Conservation (phyloP, 2,329 filamentous ascomycete species). For the Plectosphaerella plurivora region DNA sequence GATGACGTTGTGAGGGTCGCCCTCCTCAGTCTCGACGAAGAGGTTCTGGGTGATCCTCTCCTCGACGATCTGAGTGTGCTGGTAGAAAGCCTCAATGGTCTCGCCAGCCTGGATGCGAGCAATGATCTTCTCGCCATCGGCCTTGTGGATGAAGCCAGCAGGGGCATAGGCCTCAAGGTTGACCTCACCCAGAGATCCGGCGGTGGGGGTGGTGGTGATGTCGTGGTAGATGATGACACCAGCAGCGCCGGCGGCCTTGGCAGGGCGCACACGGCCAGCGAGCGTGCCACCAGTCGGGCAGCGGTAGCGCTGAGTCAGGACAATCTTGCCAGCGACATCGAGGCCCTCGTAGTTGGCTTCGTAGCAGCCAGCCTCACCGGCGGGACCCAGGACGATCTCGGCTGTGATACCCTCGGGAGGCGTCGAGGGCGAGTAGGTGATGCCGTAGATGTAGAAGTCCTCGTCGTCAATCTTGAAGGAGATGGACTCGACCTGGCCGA, state of each 20-base stretch:
- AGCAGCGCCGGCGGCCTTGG: constrained; percentile 21
- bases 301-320: constrained; percentile 24
- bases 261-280: constrained; percentile 22
- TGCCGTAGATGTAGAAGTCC: constrained; percentile 20
- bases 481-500: constrained; percentile 11
- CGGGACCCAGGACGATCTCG: constrained; percentile 20
- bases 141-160: constrained; percentile 24
- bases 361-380: constrained; percentile 19
- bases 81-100: constrained; percentile 25
- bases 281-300: constrained; percentile 26
- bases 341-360: constrained; percentile 19
- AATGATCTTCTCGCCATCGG: constrained; percentile 34
- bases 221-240: constrained; percentile 27
- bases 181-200: constrained; percentile 20
- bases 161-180: constrained; percentile 23
- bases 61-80: constrained; percentile 31
- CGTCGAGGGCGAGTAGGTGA: constrained; percentile 44
- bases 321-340: constrained; percentile 23
- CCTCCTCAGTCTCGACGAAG: constrained; percentile 38
- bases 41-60: constrained; percentile 37
- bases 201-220: constrained; percentile 22
- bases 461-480: constrained; percentile 16
- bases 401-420: constrained; percentile 34
- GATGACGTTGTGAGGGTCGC: constrained; percentile 36
- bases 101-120: constrained; percentile 33